Conservation (phyloP, 805 yeast genomes). For the Brettanomyces nanus region DNA sequence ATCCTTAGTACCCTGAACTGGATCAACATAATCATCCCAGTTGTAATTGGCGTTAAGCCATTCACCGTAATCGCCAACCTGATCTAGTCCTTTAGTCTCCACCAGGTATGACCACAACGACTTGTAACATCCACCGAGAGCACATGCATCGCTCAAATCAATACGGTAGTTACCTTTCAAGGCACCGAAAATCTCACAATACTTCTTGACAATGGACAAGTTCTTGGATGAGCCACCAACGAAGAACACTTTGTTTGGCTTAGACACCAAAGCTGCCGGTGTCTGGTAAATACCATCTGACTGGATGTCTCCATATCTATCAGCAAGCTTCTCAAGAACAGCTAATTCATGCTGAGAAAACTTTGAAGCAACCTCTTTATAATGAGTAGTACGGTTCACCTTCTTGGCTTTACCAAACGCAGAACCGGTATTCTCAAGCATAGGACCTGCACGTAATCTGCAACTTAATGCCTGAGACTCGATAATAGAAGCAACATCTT, state of each 20-base stretch:
- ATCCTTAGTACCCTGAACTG: conserved; percentile 26
- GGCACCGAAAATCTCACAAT: conserved; percentile 66
- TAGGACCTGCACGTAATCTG: conserved; percentile 69
- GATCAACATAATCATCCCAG: conserved; percentile 38
- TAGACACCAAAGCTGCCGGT: conserved; percentile 33
- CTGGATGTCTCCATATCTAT: conserved; percentile 32
- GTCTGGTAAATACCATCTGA: conserved; percentile 43
- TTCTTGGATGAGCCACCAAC: conserved; percentile 89
- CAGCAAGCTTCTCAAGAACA: conserved; percentile 10
- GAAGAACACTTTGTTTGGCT: conserved; percentile 65
- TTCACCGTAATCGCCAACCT: conserved; percentile 28
- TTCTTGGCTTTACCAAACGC: conserved; percentile 4
- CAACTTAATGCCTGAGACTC: conserved; percentile 86
- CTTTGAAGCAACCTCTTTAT: neutral
- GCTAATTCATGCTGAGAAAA: conserved; percentile 9
- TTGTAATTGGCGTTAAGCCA: conserved; percentile 41
- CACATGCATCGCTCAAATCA: conserved; percentile 85
- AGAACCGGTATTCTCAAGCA: conserved; percentile 38
- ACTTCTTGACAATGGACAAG: conserved; percentile 53
- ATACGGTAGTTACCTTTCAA: conserved; percentile 56
- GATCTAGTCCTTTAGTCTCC: conserved; percentile 19
- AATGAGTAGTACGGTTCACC: conserved; percentile 1
- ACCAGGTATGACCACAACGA: conserved; percentile 61
- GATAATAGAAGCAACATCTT: conserved; percentile 69
- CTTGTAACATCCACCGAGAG: conserved; percentile 82